Conservation (phyloP, 345 rosid species). For the Acer campestre region DNA sequence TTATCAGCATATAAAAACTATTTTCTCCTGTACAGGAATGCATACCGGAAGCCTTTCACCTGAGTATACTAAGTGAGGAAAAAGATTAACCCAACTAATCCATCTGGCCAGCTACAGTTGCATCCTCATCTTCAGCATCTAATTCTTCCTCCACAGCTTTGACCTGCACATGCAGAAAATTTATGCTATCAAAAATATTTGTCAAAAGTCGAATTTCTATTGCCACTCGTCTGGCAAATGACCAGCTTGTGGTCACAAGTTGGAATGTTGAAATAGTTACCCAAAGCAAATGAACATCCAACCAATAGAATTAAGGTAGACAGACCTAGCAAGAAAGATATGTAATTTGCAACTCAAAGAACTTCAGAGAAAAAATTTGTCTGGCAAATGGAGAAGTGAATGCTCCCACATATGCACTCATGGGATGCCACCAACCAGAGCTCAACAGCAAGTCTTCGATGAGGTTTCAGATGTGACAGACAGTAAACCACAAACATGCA, state of each 20-base stretch:
- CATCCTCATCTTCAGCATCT: constrained; percentile 65
- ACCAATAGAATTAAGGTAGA: not conserved
- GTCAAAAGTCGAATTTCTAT: constrained; percentile 9
- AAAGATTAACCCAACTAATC: constrained; percentile 36
- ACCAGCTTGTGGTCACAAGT: not conserved
- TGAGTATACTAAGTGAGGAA: not conserved
- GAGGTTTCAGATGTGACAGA: not conserved
- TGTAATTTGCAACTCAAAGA: not conserved
- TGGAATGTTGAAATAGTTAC: not conserved
- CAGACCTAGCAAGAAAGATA: not conserved
- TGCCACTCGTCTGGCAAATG: not conserved
- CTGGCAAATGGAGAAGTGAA: not conserved
- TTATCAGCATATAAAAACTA: not conserved
- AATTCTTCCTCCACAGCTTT: constrained; percentile 89
- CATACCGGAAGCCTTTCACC: not conserved
- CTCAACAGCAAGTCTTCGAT: not conserved
- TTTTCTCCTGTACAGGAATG: constrained; percentile 16
- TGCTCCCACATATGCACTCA: not conserved
- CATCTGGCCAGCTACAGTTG: constrained; percentile 50
- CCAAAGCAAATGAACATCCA: not conserved
- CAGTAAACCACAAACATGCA: not conserved
- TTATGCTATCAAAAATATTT: constrained; percentile 12
- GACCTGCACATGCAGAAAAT: constrained; percentile 51
- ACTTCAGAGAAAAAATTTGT: not conserved
- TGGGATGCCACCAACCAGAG: not conserved